Conservation (phyloP, 768 basidiomycete genomes). For the Leccinum broughii region DNA sequence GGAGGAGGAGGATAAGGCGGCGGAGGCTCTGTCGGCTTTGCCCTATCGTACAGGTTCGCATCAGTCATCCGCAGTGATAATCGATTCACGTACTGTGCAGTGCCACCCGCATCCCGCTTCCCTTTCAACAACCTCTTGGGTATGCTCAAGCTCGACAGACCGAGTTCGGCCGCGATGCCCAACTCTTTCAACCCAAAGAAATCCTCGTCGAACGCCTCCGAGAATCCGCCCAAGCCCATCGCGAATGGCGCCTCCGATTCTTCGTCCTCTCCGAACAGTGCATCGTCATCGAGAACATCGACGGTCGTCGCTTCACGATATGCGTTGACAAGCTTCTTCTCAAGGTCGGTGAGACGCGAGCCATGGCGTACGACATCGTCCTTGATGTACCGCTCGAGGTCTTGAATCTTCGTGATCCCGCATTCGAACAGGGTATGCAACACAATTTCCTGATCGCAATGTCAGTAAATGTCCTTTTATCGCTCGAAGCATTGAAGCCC, state of each 20-base stretch:
- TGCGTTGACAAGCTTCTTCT: slow-evolving; percentile 82
- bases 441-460: slow-evolving; percentile 76
- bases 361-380: slow-evolving; percentile 89
- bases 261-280: slow-evolving; percentile 55
- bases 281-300: slow-evolving; percentile 51
- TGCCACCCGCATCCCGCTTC: slow-evolving; percentile 45
- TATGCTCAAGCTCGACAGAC: slow-evolving; percentile 72
- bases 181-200: slow-evolving; percentile 87
- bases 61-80: slow-evolving; percentile 5
- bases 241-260: slow-evolving; percentile 66
- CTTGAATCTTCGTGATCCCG: slow-evolving; percentile 72
- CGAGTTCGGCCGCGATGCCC: slow-evolving; percentile 85
- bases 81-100: slow-evolving; percentile 48
- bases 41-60: slow-evolving; percentile 35
- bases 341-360: slow-evolving; percentile 69
- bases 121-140: slow-evolving; percentile 76
- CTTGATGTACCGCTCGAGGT: slow-evolving; percentile 83
- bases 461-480: slow-evolving; percentile 9
- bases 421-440: slow-evolving; percentile 90
- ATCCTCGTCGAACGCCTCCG: slow-evolving; percentile 86
- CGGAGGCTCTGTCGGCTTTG: slow-evolving; percentile 71
- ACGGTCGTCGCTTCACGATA: slow-evolving; percentile 68
- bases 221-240: slow-evolving; percentile 77
- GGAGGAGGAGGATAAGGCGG: slow-evolving; percentile 86
- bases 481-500: not conserved